Evolutionary conservation across 2,329 filamentous ascomycete genomes (phyloP), one percentile per base, ranked within the genome.

Genomic region (Coniochaeta hoffmannii): DNA sequence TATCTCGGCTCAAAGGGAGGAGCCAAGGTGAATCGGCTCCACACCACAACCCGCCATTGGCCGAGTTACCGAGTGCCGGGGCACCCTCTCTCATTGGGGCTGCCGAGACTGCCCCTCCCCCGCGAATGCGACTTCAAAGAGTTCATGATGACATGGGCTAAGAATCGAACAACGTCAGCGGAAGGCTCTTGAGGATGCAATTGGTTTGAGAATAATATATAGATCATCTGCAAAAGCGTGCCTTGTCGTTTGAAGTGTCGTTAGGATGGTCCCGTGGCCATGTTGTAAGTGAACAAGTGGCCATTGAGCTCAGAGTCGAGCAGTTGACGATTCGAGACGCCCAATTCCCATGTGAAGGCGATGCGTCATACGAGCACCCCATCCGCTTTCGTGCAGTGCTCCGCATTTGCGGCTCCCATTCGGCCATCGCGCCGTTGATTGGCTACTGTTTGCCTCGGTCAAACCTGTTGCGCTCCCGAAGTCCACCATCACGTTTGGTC

Each of bases 21-120:
- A 51, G 49, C 49, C 57, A 61, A 62, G 56, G 46, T 53, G 59
- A 50, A 56, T 59, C 41, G 44, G 55, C 57, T 56, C 49, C 49
- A 51, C 49, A 51, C 58, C 49, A 57, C 61, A 66, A 67, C 66
- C 71, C 69, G 67, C 69, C 68, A 74, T 75, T 75, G 74, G 71
- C 71, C 75, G 70, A 75, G 69, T 70, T 74, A 65, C 75, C 75
- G 74, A 71, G 66, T 57, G 60, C 63, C 62, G 61, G 54, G 50
- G n/a, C 54, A 17, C 12, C 41, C 31, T 8, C 15, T 12, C 34
- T 22, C 22, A 49, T 57, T 56, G 58, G 57, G 57, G 28, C 26
- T 24, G 51, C 50, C 36, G 44, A 24, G 19, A 34, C 3, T 19
- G 49, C 49, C 49, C 49, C 49, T 51, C 49, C 49, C 49, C 49